Percentiles rank a stretch among this genome's conserved stretches.
Conservation (phyloP, 768 basidiomycete species). For the Kwoniella mangroviensis region DNA sequence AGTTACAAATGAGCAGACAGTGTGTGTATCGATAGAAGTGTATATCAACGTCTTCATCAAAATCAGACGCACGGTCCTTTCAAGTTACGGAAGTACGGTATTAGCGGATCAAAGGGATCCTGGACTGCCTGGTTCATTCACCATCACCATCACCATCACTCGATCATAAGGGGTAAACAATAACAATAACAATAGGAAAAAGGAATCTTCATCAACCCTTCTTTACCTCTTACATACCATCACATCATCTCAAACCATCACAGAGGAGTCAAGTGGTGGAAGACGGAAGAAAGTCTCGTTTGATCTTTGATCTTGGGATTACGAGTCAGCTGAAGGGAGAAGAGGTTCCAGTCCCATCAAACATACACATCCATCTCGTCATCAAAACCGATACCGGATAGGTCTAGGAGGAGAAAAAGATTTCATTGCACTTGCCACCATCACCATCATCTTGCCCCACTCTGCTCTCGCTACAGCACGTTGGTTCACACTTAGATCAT, state of each 20-base stretch:
- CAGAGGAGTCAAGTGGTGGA: not conserved
- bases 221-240: not conserved
- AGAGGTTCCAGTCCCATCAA: not conserved
- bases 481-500: not conserved
- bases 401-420: not conserved
- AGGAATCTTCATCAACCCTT: not conserved
- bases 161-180: not conserved
- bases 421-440: not conserved
- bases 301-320: not conserved
- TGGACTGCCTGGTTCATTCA: not conserved
- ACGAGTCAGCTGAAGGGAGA: not conserved
- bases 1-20: no score
- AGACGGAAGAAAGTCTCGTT: not conserved
- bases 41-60: not conserved
- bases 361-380: not conserved
- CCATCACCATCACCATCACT: not conserved
- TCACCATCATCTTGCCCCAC: not conserved
- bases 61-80: slow-evolving; percentile 5
- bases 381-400: not conserved
- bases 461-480: not conserved
- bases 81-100: not conserved
- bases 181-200: not conserved
- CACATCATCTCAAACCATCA: not conserved
- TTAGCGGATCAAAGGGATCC: slow-evolving; percentile 1
- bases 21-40: not conserved